Evolutionary conservation across 768 basidiomycete species (phyloP).

Genomic region (Cantharellus anzutake): DNA sequence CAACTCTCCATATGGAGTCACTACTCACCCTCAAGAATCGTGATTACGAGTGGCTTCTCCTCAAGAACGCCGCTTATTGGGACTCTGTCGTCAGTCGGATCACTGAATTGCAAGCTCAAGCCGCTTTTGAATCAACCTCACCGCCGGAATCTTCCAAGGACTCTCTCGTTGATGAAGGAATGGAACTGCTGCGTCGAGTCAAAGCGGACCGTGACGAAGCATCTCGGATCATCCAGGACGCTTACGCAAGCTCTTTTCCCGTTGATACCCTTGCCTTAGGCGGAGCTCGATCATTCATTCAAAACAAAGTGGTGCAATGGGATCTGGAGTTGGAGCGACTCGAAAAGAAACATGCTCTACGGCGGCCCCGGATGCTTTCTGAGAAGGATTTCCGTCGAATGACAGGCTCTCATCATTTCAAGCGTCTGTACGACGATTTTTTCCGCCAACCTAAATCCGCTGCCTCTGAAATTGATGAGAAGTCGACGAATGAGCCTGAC

Average conservation of each 20-base stretch:
- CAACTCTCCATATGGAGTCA: conserved; percentile 70
- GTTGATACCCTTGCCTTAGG: conserved; percentile 81
- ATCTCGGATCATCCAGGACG: conserved; percentile 45
- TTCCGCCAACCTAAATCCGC: conserved; percentile 20
- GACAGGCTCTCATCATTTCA: conserved; percentile 11
- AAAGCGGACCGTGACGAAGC: conserved; percentile 51
- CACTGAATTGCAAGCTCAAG: conserved; percentile 5
- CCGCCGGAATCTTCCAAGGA: conserved; percentile 25
- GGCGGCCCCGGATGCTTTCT: conserved; percentile 22
- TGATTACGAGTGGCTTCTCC: conserved; percentile 66
- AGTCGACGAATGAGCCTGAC: conserved; percentile 5
- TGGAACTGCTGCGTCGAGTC: conserved; percentile 47
- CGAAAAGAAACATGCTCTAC: conserved; percentile 16
- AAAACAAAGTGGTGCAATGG: conserved; percentile 94
- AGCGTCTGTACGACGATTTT: conserved; percentile 9
- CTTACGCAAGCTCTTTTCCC: conserved; percentile 63
- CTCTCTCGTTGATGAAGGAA: conserved; percentile 17
- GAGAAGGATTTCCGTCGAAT: conserved; percentile 27
- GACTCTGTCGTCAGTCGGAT: conserved; percentile 22
- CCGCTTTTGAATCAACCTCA: conserved; percentile 10
- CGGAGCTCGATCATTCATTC: conserved; percentile 64
- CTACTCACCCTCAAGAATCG: conserved; percentile 79
- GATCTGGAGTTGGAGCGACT: conserved; percentile 82
- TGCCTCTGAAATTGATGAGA: conserved; percentile 60
- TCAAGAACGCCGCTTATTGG: conserved; percentile 37